Evolutionary conservation across 2,329 filamentous ascomycete species (phyloP).

Genomic region (Arthrinium phaeospermum): DNA sequence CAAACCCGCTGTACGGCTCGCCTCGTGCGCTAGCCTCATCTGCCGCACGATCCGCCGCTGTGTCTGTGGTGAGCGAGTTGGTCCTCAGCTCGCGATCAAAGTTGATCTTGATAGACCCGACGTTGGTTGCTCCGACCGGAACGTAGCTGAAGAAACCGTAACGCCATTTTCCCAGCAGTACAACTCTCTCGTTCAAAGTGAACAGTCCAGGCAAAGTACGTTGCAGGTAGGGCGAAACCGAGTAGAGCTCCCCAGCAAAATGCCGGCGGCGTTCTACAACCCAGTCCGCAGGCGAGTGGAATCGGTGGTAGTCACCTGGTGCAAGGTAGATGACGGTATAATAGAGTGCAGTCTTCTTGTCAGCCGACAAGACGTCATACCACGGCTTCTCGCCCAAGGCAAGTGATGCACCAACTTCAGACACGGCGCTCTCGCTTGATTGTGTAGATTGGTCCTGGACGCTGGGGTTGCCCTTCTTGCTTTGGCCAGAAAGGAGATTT

Average conservation of each 20-base stretch:
- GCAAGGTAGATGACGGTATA: slow-evolving; percentile 96
- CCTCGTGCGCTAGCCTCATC: slow-evolving; percentile 77
- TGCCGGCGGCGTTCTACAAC: slow-evolving; percentile 94
- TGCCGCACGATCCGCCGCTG: slow-evolving; percentile 84
- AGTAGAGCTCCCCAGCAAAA: slow-evolving; percentile 95
- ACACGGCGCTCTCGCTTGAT: slow-evolving; percentile 71
- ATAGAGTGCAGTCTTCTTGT: slow-evolving; percentile 77
- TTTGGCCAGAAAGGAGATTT: slow-evolving; percentile 78
- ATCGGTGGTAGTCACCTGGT: slow-evolving; percentile 97
- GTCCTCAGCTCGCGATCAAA: slow-evolving; percentile 94
- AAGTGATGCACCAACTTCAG: slow-evolving; percentile 83
- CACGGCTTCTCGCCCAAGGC: slow-evolving; percentile 73
- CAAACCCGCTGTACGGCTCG: slow-evolving; percentile 87
- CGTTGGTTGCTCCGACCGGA: slow-evolving; percentile 95
- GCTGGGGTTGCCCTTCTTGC: slow-evolving; percentile 48
- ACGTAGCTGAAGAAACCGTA: slow-evolving; percentile 98
- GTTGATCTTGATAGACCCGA: slow-evolving; percentile 95
- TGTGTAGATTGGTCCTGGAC: slow-evolving; percentile 76
- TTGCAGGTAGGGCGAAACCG: slow-evolving; percentile 93
- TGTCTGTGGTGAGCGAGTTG: slow-evolving; percentile 91
- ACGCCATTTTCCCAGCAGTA: slow-evolving; percentile 90
- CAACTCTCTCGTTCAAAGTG: slow-evolving; percentile 94
- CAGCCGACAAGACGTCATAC: slow-evolving; percentile 69
- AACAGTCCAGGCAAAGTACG: slow-evolving; percentile 92
- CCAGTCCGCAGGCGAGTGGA: slow-evolving; percentile 95